Percentiles rank a stretch among this genome's conserved stretches.
phyloP scores from a whole-genome alignment of 176 grass and related monocot genomes.

The Typha latifolia region DNA sequence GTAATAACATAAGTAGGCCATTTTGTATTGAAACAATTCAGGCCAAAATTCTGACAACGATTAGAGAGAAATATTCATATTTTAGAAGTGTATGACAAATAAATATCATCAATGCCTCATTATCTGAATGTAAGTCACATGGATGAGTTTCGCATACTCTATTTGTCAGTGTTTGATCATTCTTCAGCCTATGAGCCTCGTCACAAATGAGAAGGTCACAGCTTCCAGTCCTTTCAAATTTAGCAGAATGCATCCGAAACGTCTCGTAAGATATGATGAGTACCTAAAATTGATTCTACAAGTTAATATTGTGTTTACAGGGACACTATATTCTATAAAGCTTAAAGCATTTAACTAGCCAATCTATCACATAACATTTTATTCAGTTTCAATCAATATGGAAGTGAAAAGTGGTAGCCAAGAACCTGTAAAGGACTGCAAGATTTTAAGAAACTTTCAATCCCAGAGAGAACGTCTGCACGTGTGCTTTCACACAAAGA shows the following conservation, averaged over 20 bases:
- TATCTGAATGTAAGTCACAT: not conserved
- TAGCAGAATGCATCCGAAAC: slow-evolving; percentile 93
- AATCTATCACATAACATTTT: too few species aligned
- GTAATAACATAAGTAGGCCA: not conserved
- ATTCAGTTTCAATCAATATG: slow-evolving; percentile 18
- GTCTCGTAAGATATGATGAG: slow-evolving; percentile 97
- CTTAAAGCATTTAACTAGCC: too few species aligned
- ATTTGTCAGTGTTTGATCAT: slow-evolving; percentile 94
- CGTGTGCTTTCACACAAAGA: slow-evolving; percentile 91
- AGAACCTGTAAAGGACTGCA: slow-evolving; percentile 69
- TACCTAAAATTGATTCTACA: slow-evolving; percentile 47
- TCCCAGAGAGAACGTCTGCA: slow-evolving; percentile 86
- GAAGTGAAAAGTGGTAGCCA: slow-evolving; percentile 7
- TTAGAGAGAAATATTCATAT: not conserved
- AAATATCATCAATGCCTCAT: not conserved
- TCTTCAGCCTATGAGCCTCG: slow-evolving; percentile 94
- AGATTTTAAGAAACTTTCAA: slow-evolving; percentile 81
- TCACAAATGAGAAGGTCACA: slow-evolving; percentile 98
- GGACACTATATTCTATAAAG: too few species aligned
- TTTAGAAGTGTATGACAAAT: not conserved
- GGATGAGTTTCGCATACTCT: slow-evolving; percentile 33
- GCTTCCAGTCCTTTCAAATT: slow-evolving; percentile 77
- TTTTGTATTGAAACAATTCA: slow-evolving; percentile 8
- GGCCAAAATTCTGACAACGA: slow-evolving; percentile 12
- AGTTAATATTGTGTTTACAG: not conserved